phyloP scores from a whole-genome alignment of 108 stramenopile genomes.

The Fragilariopsis cylindrus region DNA sequence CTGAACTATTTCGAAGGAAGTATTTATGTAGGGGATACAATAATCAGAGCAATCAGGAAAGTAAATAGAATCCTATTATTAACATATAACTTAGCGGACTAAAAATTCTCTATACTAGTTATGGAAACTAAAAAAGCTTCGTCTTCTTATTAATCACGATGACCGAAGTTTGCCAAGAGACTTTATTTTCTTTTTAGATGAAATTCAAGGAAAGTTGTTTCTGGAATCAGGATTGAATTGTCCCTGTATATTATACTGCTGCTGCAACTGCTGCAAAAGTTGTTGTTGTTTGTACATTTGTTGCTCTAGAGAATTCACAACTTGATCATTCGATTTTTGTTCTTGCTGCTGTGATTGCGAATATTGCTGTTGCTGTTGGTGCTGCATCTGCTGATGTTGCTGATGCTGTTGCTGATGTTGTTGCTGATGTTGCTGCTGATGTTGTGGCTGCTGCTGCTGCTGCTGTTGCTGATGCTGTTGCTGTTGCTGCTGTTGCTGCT shows the following conservation, averaged over 20 bases:
- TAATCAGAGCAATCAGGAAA: not conserved
- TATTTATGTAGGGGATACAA: not conserved
- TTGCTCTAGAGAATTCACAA: not conserved
- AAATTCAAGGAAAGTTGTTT: not conserved
- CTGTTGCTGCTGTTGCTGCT: not conserved
- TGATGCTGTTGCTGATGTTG: conserved; percentile 4
- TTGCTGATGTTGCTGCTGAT: not conserved
- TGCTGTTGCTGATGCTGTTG: not conserved
- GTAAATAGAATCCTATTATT: too few relatives aligned
- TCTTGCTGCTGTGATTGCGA: conserved; percentile 7
- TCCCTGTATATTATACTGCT: not conserved
- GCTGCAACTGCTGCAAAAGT: not conserved
- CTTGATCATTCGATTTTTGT: not conserved
- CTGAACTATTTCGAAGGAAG: too few relatives aligned
- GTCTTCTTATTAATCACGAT: not conserved
- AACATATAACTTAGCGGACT: too few relatives aligned
- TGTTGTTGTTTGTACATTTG: not conserved
- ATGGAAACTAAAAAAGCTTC: too few relatives aligned
- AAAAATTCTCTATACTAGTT: too few relatives aligned
- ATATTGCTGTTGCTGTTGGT: conserved; percentile 4
- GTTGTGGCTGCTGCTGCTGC: not conserved
- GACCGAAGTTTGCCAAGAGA: not conserved
- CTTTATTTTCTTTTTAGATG: not conserved
- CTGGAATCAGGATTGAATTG: conserved; percentile 9
- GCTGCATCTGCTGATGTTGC: conserved; percentile 12